Evolutionary conservation across 2,329 filamentous ascomycete genomes (phyloP), one percentile per base, ranked within the genome.

Genomic region (Cercospora berteroae): DNA sequence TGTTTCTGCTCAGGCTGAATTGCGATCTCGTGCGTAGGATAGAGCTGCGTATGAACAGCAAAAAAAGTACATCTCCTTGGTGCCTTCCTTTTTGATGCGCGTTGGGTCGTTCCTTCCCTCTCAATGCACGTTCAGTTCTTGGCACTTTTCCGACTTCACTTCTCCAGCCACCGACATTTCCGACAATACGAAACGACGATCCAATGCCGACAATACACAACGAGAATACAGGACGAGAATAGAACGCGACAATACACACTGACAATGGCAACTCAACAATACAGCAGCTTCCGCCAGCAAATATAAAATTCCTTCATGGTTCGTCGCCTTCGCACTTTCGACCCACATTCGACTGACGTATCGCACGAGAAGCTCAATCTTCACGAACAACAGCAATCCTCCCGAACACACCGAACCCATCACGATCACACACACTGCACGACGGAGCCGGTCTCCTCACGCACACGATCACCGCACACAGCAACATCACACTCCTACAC

Each of bases 21-120:
- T 75, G 70, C 68, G 74, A 76, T 69, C 71, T 76, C 60, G 72
- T 75, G 71, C 69, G 74, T 76, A 76, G 75, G 70, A 63, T 63
- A 63, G 61, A 63, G 60, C 56, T 73, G 68, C 67, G 70, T 73
- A 71, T 48, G 64, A 67, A 66, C 68, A 52, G 57, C 63, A 66
- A 66, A 64, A 66, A 67, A 67, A 68, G 63, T 50, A 62, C 56
- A 62, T 61, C 31, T 20, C 33, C 27, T 59, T 64, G 62, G 44
- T 31, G 25, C 65, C 58, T 55, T 65, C 48, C 58, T 61, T 63
- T 60, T 56, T 67, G 42, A 25, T 36, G 3, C 20, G 48, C 13
- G 33, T 57, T 12, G 29, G 23, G 44, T 44, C 8, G 56, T 48
- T 50, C 23, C 31, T 56, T 39, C 33, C 48, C 25, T 50, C n/a